Base-by-base conservation (phyloP, 1,284 basidiomycete species). In the Apiotrichum sp. region DNA sequence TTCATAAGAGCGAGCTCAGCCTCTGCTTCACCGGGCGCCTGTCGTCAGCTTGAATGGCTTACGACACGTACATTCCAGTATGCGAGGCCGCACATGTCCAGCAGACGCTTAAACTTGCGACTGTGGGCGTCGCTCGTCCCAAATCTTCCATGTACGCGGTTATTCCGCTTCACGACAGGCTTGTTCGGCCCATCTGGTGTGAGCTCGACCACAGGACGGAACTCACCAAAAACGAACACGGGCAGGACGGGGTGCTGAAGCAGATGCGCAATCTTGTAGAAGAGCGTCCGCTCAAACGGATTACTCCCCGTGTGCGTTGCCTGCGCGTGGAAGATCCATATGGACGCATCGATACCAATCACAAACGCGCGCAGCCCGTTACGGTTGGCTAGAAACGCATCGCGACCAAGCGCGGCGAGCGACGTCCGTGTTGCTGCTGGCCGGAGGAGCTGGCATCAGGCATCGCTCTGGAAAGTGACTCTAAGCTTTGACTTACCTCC, bases 11-110 rank as follows among this genome's bases (percentile, higher is more conserved):
- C 95, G 1, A 98, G 80, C 69, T 98, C 95, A 0, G 95, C 95
- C 73, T 98, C 95, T 0, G 95, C 95, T 74, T 98, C 95, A 10
- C 91, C 95, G 0, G 89, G 89, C 5, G 95, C 95, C 83, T 88
- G 59, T 29, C 48, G 36, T 47, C 38, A 51, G 49, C 32, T 33
- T 31, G 35, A 2, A 0, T n/a, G 3, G 6, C 1, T 4, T 2
- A 4, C 9, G 10, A 35, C 36, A 77, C 84, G 63, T 64, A 87
- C 87, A 69, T 82, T 84, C 69, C 85, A 81, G 84, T 86, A 90
- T 68, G 92, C 87, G 62, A 90, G 89, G 0, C 93, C 92, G 76
- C 93, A 93, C 0, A 87, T 86, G 52, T 88, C 84, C 4, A 96
- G 84, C 52, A 97, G 85, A 40, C 81, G 80, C 72, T 89, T 87